These are phyloP conservation scores for Nematodospora anomalae DNA, from an alignment of 1,139 yeast genomes.

Conservation along the genomic window DNA sequence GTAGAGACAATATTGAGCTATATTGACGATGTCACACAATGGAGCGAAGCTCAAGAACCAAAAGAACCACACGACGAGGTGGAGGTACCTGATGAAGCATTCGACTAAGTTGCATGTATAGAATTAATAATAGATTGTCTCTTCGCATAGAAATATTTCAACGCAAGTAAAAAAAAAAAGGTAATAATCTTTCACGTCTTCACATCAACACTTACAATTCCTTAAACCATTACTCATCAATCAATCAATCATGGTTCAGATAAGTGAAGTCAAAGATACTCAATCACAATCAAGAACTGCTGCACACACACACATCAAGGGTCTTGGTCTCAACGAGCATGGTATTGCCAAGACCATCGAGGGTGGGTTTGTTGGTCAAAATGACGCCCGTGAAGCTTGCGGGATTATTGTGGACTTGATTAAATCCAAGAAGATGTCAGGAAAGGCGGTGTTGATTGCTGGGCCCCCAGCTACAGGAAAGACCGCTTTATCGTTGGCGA, in stretches of 20 bases:
- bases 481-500: conserved; percentile 93
- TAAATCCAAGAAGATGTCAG: conserved; percentile 91
- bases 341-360: conserved; percentile 84
- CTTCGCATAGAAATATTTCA: background rate
- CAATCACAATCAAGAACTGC: conserved; percentile 75
- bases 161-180: background rate
- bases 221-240: too few species aligned
- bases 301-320: conserved; percentile 96
- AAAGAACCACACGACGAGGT: conserved; percentile 86
- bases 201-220: too few species aligned
- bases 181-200: too few species aligned
- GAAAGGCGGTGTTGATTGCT: conserved; percentile 91
- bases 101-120: background rate
- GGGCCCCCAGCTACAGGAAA: conserved; percentile 99
- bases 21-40: conserved; percentile 95
- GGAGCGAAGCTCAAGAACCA: conserved; percentile 97
- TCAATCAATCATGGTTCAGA: conserved; percentile 62
- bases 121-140: background rate
- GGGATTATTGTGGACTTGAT: conserved; percentile 93
- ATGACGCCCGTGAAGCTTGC: conserved; percentile 94
- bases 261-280: conserved; percentile 73
- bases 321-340: conserved; percentile 88
- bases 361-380: conserved; percentile 96
- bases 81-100: conserved; percentile 51
- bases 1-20: conserved; percentile 84